Percentiles rank a stretch among this genome's conserved stretches.
Conservation (phyloP, 306 rosid species). For the Bauhinia variegata region DNA sequence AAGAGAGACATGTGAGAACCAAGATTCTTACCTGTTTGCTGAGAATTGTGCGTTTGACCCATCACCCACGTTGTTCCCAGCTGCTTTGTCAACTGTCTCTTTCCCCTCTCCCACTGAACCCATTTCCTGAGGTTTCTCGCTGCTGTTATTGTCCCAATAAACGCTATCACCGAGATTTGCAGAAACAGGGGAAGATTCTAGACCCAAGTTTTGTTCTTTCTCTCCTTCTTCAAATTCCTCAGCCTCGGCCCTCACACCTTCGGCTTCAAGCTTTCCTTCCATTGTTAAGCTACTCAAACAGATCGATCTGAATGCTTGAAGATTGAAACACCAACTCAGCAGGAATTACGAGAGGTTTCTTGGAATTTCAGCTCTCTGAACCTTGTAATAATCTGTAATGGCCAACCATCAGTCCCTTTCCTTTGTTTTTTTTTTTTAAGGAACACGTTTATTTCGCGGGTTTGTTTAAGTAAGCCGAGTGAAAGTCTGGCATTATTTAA, state of each 20-base stretch:
- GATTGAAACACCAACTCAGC: background rate
- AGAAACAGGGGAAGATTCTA: constrained; percentile 32
- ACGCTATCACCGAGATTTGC: constrained; percentile 16
- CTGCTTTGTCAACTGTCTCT: constrained; percentile 11
- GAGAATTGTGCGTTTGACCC: constrained; percentile 27
- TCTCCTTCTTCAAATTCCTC: background rate
- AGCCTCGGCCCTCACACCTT: constrained; percentile 37
- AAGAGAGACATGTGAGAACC: background rate
- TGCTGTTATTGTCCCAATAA: constrained; percentile 3
- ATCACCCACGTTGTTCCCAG: constrained; percentile 20
- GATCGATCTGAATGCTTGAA: constrained; percentile 7
- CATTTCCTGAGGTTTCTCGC: background rate
- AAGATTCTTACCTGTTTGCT: constrained; percentile 32
- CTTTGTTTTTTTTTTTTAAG: no score
- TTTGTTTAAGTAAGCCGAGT: no score
- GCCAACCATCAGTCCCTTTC: background rate
- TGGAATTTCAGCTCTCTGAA: constrained; percentile 17
- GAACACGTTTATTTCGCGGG: constrained; percentile 5
- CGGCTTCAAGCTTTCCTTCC: constrained; percentile 40
- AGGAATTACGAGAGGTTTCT: background rate
- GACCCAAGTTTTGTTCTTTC: constrained; percentile 14
- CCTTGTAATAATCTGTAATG: background rate
- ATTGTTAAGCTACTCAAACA: constrained; percentile 3
- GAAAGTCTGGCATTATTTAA: no score
- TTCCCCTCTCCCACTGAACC: background rate